Percentiles rank a stretch among this genome's conserved stretches.
Evolutionary conservation across 768 basidiomycete species (phyloP).

Genomic region (Mycena crocata): DNA sequence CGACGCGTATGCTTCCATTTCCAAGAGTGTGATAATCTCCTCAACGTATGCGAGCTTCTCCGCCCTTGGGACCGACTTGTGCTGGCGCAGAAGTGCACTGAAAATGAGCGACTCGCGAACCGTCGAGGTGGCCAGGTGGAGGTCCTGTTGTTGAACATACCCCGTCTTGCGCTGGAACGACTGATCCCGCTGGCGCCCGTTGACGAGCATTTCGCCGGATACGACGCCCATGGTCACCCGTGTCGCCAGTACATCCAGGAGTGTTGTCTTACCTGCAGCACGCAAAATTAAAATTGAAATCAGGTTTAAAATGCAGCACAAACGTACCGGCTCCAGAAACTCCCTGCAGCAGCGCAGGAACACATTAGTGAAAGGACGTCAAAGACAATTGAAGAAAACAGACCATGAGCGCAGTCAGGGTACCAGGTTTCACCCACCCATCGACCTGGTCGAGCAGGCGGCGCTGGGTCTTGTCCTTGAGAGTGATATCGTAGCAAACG

Average conservation of each 20-base stretch:
- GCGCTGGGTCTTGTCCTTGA: conserved; percentile 37
- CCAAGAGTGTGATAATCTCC: conserved; percentile 59
- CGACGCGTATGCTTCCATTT: conserved; percentile 60
- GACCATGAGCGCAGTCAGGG: conserved; percentile 64
- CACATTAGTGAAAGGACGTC: too few relatives aligned
- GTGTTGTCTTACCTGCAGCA: conserved; percentile 50
- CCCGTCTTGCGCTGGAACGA: conserved; percentile 58
- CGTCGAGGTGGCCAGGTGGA: conserved; percentile 62
- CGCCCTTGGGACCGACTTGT: conserved; percentile 48
- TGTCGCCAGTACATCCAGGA: conserved; percentile 57
- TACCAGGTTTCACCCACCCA: conserved; percentile 64
- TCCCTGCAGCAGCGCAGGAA: too few relatives aligned
- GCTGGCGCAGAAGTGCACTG: conserved; percentile 60
- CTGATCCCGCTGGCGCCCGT: conserved; percentile 46
- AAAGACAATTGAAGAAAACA: too few relatives aligned
- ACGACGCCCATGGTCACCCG: conserved; percentile 63
- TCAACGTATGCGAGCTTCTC: conserved; percentile 60
- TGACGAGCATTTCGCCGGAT: conserved; percentile 58
- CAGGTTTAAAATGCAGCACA: background rate
- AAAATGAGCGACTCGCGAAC: conserved; percentile 60
- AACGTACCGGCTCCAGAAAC: conserved; percentile 26
- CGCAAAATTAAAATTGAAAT: background rate
- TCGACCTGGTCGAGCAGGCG: conserved; percentile 56
- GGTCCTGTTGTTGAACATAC: conserved; percentile 60
- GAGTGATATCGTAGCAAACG: conserved; percentile 52